Conservation (phyloP, 1,284 basidiomycete species). For the Wolfiporia cocos region DNA sequence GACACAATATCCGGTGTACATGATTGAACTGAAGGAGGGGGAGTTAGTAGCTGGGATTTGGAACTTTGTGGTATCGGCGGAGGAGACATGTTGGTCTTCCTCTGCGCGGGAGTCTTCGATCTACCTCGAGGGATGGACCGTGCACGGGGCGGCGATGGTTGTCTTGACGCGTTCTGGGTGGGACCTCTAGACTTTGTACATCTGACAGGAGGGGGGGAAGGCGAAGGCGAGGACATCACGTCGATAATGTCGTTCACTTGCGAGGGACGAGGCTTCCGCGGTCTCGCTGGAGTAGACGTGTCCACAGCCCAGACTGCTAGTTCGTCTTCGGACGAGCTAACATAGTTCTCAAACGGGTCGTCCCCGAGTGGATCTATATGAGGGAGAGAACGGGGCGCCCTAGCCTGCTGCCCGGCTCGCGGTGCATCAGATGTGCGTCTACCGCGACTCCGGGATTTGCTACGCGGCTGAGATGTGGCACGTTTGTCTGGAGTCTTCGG, state of each 20-base stretch:
- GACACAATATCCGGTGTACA: constrained; percentile 15
- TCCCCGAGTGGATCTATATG: too few relatives aligned
- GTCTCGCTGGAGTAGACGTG: constrained; percentile 25
- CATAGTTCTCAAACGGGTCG: too few relatives aligned
- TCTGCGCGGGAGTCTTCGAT: constrained; percentile 1
- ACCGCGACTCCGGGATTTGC: too few relatives aligned
- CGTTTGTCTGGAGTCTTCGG: too few relatives aligned
- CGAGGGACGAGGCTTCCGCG: constrained; percentile 3
- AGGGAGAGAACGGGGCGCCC: too few relatives aligned
- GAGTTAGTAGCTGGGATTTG: constrained; percentile 27
- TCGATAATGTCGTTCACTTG: constrained; percentile 25
- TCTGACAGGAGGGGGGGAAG: constrained; percentile 13
- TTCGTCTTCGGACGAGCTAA: constrained; percentile 48
- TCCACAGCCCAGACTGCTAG: constrained; percentile 35
- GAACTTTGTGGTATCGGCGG: constrained; percentile 2
- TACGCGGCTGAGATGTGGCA: too few relatives aligned
- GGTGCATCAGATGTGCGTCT: too few relatives aligned
- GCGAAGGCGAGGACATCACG: constrained; percentile 25
- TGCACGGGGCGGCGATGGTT: background rate
- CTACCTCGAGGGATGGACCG: background rate
- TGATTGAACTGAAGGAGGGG: constrained; percentile 26
- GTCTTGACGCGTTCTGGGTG: background rate
- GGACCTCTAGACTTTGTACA: constrained; percentile 8
- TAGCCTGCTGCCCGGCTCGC: too few relatives aligned
- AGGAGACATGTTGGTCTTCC: background rate